A percentile compares a stretch with the other conserved stretches of the same genome.
Conservation (phyloP, 2,329 filamentous ascomycete species). For the Cadophora luteo-olivacea region DNA sequence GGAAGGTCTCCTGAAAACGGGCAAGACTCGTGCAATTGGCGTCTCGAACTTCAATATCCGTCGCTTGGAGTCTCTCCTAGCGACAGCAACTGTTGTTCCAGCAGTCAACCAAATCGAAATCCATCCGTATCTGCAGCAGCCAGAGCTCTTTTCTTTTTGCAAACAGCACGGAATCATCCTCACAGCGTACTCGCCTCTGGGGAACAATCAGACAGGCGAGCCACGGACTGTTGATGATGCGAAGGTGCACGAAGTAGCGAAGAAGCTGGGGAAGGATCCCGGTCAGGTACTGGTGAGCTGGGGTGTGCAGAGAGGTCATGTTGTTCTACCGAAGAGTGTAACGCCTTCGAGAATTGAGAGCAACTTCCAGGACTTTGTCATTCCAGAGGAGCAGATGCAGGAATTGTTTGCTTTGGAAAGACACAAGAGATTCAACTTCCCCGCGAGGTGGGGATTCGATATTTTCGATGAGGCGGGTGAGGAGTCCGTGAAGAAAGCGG, state of each 20-base stretch:
- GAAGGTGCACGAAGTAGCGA: constrained; percentile 65
- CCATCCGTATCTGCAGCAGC: constrained; percentile 40
- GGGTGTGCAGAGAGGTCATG: constrained; percentile 69
- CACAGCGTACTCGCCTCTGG: constrained; percentile 71
- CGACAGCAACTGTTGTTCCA: constrained; percentile 50
- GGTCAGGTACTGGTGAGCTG: constrained; percentile 72
- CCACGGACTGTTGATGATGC: constrained; percentile 59
- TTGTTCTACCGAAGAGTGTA: constrained; percentile 75
- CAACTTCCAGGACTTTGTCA: constrained; percentile 46
- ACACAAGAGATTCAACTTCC: constrained; percentile 53
- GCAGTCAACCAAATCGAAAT: constrained; percentile 48
- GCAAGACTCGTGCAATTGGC: constrained; percentile 36
- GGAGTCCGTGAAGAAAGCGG: constrained; percentile 60
- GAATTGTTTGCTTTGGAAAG: constrained; percentile 49
- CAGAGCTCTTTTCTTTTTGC: constrained; percentile 37
- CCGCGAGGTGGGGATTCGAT: constrained; percentile 51
- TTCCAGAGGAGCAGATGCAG: constrained; percentile 47
- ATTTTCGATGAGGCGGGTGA: constrained; percentile 53
- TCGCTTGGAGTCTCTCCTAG: constrained; percentile 58
- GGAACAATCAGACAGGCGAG: constrained; percentile 65
- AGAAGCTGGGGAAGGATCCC: constrained; percentile 65
- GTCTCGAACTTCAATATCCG: constrained; percentile 48
- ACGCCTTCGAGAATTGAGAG: constrained; percentile 55
- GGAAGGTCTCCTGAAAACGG: constrained; percentile 41
- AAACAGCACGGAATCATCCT: constrained; percentile 52